A percentile compares a stretch with the other conserved stretches of the same genome.
Conservation (phyloP, 2,329 filamentous ascomycete species). For the Thielaviopsis musarum region DNA sequence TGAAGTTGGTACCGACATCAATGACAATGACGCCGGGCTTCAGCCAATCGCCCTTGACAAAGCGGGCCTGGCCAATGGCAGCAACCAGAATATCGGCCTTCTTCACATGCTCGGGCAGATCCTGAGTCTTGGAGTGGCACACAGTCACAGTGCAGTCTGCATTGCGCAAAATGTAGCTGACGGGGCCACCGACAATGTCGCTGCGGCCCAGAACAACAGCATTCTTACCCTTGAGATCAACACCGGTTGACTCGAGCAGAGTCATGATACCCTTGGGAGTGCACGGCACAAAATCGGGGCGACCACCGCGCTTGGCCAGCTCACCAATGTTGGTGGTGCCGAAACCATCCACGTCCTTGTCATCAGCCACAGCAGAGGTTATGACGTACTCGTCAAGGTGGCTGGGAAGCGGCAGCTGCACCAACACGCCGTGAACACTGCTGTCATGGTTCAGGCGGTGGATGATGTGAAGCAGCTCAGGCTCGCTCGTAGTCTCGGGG, state of each 20-base stretch:
- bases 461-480: constrained; percentile 73
- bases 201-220: constrained; percentile 89
- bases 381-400: constrained; percentile 81
- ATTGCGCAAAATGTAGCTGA: constrained; percentile 89
- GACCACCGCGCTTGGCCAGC: constrained; percentile 84
- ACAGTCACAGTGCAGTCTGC: constrained; percentile 93
- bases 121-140: constrained; percentile 76
- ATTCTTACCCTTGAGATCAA: constrained; percentile 75
- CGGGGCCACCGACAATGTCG: constrained; percentile 93
- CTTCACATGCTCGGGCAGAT: constrained; percentile 59
- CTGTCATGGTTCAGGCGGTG: constrained; percentile 72
- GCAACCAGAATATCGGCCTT: constrained; percentile 79
- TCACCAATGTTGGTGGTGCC: constrained; percentile 90
- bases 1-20: constrained; percentile 94
- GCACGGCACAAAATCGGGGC: constrained; percentile 80
- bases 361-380: constrained; percentile 77
- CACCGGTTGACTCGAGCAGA: constrained; percentile 64
- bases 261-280: constrained; percentile 97
- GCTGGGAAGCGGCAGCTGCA: constrained; percentile 78
- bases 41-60: constrained; percentile 89
- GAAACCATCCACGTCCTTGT: constrained; percentile 98
- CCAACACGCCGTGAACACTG: constrained; percentile 75
- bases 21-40: constrained; percentile 93
- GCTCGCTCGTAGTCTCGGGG: constrained; percentile 62
- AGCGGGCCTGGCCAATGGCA: constrained; percentile 73